phyloP scores from a whole-genome alignment of 148 eudicot genomes.

The Tetragonia tetragonoides region DNA sequence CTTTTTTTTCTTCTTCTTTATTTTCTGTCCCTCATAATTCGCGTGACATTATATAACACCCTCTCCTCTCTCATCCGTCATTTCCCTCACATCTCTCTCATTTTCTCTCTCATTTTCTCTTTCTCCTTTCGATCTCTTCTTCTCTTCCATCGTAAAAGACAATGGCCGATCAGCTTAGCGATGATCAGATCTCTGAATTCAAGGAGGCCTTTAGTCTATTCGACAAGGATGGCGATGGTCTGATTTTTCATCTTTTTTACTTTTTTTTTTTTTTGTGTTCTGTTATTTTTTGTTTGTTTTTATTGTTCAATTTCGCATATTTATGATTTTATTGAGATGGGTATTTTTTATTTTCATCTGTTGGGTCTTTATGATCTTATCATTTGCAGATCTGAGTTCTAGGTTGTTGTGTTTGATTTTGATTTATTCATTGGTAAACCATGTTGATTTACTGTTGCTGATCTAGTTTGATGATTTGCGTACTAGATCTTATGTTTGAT shows the following conservation, averaged over 20 bases:
- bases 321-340: neutral
- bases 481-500: neutral
- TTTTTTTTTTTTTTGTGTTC: neutral
- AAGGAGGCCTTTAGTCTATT: slow-evolving; percentile 50
- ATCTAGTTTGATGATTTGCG: neutral
- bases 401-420: neutral
- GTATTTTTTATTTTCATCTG: neutral
- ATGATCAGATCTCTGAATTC: slow-evolving; percentile 51
- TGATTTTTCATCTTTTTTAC: neutral
- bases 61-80: neutral
- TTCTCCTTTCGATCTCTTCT: neutral
- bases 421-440: neutral
- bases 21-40: neutral
- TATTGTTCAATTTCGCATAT: neutral
- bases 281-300: neutral
- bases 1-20: no score
- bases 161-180: slow-evolving; percentile 50
- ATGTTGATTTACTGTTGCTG: neutral
- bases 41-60: neutral
- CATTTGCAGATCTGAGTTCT: slow-evolving; percentile 10
- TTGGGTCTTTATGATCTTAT: slow-evolving; percentile 5
- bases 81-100: neutral
- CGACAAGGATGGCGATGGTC: slow-evolving; percentile 57
- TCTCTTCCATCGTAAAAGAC: neutral
- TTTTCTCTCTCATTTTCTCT: neutral